Percentiles rank a stretch among this genome's conserved stretches.
These are phyloP conservation scores for Micractinium conductrix DNA, from an alignment of 139 green algal genomes.

Conservation along the genomic window DNA sequence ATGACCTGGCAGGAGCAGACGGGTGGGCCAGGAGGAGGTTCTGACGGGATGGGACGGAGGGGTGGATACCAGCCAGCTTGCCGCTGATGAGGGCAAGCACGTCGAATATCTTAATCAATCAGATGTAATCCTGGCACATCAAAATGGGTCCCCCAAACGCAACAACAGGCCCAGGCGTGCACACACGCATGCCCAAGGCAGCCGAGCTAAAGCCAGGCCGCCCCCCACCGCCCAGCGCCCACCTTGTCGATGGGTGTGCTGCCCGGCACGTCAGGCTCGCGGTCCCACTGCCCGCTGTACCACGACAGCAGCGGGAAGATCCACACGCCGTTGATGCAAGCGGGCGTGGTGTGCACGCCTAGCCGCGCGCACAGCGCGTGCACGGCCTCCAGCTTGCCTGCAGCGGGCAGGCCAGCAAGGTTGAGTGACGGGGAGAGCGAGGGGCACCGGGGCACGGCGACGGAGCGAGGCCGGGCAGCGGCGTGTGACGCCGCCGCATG, in stretches of 20 bases:
- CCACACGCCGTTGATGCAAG: constrained; percentile 54
- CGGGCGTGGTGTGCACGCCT: constrained; percentile 58
- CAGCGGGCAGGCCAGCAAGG: not conserved
- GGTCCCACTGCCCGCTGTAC: constrained; percentile 56
- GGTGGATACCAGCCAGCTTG: too few relatives aligned
- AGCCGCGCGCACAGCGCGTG: constrained; percentile 58
- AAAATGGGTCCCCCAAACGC: too few relatives aligned
- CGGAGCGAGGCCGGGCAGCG: not conserved
- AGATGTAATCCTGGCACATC: too few relatives aligned
- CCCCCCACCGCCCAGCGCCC: not conserved
- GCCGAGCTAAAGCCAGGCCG: too few relatives aligned
- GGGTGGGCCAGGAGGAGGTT: too few relatives aligned
- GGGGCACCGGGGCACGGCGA: not conserved
- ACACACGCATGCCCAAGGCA: not conserved
- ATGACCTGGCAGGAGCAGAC: constrained; percentile 40
- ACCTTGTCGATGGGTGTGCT: constrained; percentile 52
- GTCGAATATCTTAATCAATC: too few relatives aligned
- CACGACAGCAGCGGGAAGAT: constrained; percentile 62
- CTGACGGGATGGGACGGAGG: too few relatives aligned
- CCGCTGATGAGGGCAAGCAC: too few relatives aligned
- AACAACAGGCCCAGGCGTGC: too few relatives aligned
- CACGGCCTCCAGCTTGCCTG: constrained; percentile 65
- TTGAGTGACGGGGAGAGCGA: not conserved
- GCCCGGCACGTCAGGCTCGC: constrained; percentile 58
- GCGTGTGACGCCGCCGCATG: too few relatives aligned